Base-by-base conservation (phyloP, 129 eudicot genomes). In the Deinandra increscens region DNA sequence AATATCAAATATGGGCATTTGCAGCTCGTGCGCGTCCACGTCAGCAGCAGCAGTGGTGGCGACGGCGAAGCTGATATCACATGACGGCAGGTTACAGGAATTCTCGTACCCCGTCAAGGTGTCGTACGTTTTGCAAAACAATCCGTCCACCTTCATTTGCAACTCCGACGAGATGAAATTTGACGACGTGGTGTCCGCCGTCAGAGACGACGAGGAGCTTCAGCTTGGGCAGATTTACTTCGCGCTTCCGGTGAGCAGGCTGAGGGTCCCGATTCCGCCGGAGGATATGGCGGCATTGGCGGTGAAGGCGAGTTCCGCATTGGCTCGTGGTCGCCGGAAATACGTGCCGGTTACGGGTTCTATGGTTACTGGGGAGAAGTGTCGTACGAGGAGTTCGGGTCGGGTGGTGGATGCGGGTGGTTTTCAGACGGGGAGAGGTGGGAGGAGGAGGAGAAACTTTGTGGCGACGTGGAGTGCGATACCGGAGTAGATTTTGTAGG, bases 271-370 rank as follows among this genome's bases (percentile, higher is more conserved):
- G 58, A 73, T 92, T 1, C 80, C 63, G 78, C 85, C 95, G 42
- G 98, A 92, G 70, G 96, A 92, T 43, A 92, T 92, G 98, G 98
- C 98, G 9, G 95, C 98, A 78, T 79, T 92, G 80, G 98, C 98
- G 5, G 95, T 92, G 3, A 92, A 89, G 68, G 98, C 98, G 10
- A 89, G 91, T 75, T 78, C 91, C 3, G 98, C 98, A 5, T 72
- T 92, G 86, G 70, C 69, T 7, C 85, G 83, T 4, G 86, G 96
- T 33, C 83, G 96, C 36, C 67, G 87, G 68, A 86, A 81, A 72
- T 60, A 65, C 6, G 39, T 26, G 31, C 1, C 31, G 31, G 1
- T 26, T 26, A 26, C 31, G 31, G 3, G 31, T 26, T 11, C 79
- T 62, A 78, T 4, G 37, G 0, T 41, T n/a, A 19, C 41, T 0